phyloP scores from a whole-genome alignment of 2,329 filamentous ascomycete genomes.

The Saccharata proteae region DNA sequence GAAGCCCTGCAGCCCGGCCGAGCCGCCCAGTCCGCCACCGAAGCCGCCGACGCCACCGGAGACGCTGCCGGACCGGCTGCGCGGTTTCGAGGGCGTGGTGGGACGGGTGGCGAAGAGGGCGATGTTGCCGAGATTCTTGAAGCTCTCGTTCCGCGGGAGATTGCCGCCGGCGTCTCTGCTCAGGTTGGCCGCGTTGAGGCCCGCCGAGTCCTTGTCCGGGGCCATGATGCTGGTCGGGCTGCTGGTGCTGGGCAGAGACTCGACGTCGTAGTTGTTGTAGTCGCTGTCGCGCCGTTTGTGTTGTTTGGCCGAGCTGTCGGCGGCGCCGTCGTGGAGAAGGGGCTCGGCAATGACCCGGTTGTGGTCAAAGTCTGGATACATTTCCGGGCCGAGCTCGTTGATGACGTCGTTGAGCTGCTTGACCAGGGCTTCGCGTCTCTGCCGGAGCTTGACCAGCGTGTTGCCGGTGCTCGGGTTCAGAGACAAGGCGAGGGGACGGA shows the following conservation, averaged over 20 bases:
- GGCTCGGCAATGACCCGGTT: constrained; percentile 28
- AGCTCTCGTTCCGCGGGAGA: constrained; percentile 78
- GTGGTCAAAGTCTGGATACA: constrained; percentile 72
- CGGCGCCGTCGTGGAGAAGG: constrained; percentile 14
- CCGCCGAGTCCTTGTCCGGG: constrained; percentile 20
- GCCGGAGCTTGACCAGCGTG: constrained; percentile 66
- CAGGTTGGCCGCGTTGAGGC: constrained; percentile 19
- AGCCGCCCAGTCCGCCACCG: constrained; percentile 47
- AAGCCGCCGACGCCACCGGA: too few relatives aligned
- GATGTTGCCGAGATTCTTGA: constrained; percentile 76
- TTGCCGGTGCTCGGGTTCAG: constrained; percentile 76
- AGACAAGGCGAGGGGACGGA: constrained; percentile 75
- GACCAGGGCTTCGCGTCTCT: constrained; percentile 60
- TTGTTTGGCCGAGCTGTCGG: constrained; percentile 1
- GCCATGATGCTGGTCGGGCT: constrained; percentile 11
- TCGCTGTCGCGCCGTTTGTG: constrained; percentile 7
- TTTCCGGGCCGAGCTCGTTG: constrained; percentile 87
- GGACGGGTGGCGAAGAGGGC: constrained; percentile 85
- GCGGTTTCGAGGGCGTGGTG: constrained; percentile 62
- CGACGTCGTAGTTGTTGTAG: constrained; percentile 12
- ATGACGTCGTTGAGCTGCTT: constrained; percentile 80
- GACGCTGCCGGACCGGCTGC: constrained; percentile 49
- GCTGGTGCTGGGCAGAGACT: constrained; percentile 16
- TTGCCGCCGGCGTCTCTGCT: constrained; percentile 4
- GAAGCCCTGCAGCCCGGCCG: constrained; percentile 53